Conservation (phyloP, 805 yeast species). For the Candida dajiaensis region DNA sequence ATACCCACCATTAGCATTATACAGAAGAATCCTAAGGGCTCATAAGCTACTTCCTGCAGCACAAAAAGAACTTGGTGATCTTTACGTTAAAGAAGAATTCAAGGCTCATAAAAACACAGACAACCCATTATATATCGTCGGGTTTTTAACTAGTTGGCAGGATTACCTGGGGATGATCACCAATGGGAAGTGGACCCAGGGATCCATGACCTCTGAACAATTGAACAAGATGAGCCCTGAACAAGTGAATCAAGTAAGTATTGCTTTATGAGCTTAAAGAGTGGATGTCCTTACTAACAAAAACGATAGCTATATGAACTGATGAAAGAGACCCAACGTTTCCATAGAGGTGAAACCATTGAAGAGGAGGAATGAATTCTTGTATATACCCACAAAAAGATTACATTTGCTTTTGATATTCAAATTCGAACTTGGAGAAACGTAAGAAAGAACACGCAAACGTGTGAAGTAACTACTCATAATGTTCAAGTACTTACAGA, state of each 20-base stretch:
- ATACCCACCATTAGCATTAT: constrained; percentile 77
- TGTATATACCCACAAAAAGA: too few species aligned
- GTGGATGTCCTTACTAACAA: too few species aligned
- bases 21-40: constrained; percentile 76
- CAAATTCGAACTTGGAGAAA: too few species aligned
- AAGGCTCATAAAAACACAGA: constrained; percentile 74
- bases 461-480: too few species aligned
- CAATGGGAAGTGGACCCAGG: constrained; percentile 59
- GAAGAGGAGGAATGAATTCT: background rate
- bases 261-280: too few species aligned
- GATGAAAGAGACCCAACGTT: constrained; percentile 58
- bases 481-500: too few species aligned
- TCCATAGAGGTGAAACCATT: constrained; percentile 13
- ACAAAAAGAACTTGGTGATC: constrained; percentile 78
- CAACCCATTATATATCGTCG: constrained; percentile 90
- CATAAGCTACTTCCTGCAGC: constrained; percentile 63
- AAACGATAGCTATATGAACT: constrained; percentile 49
- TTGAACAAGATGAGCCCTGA: constrained; percentile 86
- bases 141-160: constrained; percentile 93
- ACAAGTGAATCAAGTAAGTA: constrained; percentile 61
- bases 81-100: constrained; percentile 86
- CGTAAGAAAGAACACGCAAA: too few species aligned
- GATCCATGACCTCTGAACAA: constrained; percentile 53
- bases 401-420: too few species aligned
- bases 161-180: constrained; percentile 60